These are phyloP conservation scores for Ilyonectria mors-panacis DNA, from an alignment of 2,329 filamentous ascomycete genomes.

Conservation along the genomic window DNA sequence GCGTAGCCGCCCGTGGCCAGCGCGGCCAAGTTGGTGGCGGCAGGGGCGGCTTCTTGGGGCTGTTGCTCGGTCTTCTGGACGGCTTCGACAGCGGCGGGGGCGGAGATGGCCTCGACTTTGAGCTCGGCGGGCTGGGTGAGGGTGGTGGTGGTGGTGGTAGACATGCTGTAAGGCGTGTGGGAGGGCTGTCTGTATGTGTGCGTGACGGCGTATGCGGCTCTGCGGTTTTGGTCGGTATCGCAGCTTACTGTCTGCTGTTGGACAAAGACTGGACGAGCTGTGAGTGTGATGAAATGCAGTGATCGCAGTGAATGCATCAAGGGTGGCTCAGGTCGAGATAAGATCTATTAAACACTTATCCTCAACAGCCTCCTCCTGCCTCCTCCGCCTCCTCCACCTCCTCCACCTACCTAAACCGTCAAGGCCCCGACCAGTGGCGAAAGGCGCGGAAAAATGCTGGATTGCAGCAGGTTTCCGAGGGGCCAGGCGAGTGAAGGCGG, in stretches of 20 bases:
- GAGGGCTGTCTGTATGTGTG: background rate
- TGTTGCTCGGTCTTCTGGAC: background rate
- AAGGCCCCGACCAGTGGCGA: background rate
- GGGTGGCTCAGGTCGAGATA: conserved; percentile 1
- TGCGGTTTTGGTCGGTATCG: background rate
- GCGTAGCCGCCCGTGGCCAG: conserved; percentile 42
- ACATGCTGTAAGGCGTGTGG: conserved; percentile 1
- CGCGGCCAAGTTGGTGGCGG: background rate
- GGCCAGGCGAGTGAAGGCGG: no score
- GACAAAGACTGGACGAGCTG: background rate
- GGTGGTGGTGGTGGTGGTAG: conserved; percentile 15
- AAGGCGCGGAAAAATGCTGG: background rate
- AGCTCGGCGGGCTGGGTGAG: conserved; percentile 13
- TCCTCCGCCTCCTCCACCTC: conserved; percentile 4
- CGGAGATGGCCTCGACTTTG: conserved; percentile 16
- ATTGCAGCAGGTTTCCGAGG: no score
- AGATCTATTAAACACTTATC: conserved; percentile 16
- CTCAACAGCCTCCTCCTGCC: background rate
- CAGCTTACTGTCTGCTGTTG: background rate
- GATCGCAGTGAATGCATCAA: background rate
- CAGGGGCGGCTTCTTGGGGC: background rate
- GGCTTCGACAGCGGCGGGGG: conserved; percentile 3
- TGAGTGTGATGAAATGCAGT: background rate
- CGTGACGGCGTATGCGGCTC: background rate
- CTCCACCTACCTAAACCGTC: conserved; percentile 19